Conservation (phyloP, 208 protist species). For the Crithidia thermophila region DNA sequence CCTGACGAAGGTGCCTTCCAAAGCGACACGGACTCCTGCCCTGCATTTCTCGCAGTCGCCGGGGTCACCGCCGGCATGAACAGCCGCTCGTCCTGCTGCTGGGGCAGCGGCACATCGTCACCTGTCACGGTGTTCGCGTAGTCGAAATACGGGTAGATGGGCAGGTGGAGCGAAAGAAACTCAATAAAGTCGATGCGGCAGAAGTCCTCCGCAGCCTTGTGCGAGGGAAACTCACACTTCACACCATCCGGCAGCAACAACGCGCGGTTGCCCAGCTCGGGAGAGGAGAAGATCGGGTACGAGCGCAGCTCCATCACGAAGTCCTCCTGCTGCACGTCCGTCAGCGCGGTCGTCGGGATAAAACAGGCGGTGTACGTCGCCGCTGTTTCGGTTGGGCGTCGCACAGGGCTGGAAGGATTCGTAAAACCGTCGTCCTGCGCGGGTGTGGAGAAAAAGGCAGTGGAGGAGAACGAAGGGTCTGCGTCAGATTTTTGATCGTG, state of each 20-base stretch:
- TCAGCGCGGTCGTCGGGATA: constrained; percentile 34
- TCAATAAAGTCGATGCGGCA: constrained; percentile 37
- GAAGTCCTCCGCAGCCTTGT: constrained; percentile 42
- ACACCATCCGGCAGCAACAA: constrained; percentile 28
- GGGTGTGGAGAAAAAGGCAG: too few relatives aligned
- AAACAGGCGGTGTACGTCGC: constrained; percentile 35
- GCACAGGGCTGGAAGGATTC: neutral
- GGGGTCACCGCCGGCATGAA: neutral
- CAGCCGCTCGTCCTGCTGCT: neutral
- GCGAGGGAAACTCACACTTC: constrained; percentile 35
- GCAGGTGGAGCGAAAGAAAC: constrained; percentile 26
- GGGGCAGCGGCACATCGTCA: neutral
- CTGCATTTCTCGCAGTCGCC: too few relatives aligned
- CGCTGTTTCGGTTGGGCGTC: neutral
- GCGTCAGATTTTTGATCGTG: too few relatives aligned
- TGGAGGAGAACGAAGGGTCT: too few relatives aligned
- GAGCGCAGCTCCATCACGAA: constrained; percentile 34
- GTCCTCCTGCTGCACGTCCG: constrained; percentile 21
- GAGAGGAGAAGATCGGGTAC: constrained; percentile 33
- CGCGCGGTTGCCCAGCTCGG: constrained; percentile 23
- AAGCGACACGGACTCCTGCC: constrained; percentile 13
- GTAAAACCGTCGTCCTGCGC: neutral
- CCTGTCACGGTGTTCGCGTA: neutral
- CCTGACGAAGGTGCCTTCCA: too few relatives aligned
- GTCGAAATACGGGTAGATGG: constrained; percentile 28